Conservation (phyloP, 768 basidiomycete species). For the Serendipita sp. region DNA sequence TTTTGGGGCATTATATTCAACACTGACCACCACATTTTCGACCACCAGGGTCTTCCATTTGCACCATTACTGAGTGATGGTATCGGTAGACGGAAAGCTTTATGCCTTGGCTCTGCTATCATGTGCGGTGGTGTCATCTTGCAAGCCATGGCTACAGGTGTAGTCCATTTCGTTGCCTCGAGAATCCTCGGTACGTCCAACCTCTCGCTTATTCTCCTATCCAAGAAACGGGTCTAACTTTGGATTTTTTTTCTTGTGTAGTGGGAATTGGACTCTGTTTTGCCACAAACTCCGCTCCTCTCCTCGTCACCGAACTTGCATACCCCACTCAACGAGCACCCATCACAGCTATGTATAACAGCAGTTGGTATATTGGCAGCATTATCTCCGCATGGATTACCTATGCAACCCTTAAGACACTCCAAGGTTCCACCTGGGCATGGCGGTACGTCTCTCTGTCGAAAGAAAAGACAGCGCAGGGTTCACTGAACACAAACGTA, state of each 20-base stretch:
- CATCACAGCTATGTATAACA: conserved; percentile 31
- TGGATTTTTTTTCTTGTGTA: conserved; percentile 14
- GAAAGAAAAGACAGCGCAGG: neutral
- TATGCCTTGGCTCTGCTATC: conserved; percentile 44
- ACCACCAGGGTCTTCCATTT: conserved; percentile 39
- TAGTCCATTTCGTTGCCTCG: conserved; percentile 40
- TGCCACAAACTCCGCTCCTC: conserved; percentile 44
- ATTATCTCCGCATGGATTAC: conserved; percentile 40
- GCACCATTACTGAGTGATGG: conserved; percentile 44
- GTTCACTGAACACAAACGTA: neutral
- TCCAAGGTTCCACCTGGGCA: conserved; percentile 18
- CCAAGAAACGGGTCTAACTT: too few species aligned
- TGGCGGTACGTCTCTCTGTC: conserved; percentile 14
- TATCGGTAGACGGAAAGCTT: conserved; percentile 41
- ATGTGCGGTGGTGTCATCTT: conserved; percentile 49
- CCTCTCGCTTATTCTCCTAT: neutral
- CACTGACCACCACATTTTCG: neutral
- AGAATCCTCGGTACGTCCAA: conserved; percentile 27
- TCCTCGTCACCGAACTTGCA: conserved; percentile 48
- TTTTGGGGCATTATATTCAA: too few species aligned
- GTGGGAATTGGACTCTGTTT: conserved; percentile 51
- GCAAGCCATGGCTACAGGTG: conserved; percentile 32
- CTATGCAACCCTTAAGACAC: conserved; percentile 25
- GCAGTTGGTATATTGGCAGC: conserved; percentile 60
- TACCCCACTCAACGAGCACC: conserved; percentile 49